A percentile compares a stretch with the other conserved stretches of the same genome.
Conservation (phyloP, 2,329 filamentous ascomycete genomes). For the Ceratocystis albifundus region DNA sequence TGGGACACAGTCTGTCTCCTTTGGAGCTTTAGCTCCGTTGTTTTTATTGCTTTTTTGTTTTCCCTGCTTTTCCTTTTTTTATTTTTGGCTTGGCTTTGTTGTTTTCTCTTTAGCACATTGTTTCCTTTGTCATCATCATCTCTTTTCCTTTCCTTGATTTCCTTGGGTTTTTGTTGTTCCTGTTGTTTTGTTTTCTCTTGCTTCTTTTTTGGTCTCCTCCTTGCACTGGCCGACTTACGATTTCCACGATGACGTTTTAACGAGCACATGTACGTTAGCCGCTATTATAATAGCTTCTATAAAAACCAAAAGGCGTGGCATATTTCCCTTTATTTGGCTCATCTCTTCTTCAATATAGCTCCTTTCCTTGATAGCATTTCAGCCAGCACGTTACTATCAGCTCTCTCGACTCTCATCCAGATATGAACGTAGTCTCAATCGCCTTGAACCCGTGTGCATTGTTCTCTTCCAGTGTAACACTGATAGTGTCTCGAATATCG, state of each 20-base stretch:
- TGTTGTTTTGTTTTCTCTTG: background rate
- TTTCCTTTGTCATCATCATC: background rate
- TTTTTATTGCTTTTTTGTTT: background rate
- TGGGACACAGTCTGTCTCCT: background rate
- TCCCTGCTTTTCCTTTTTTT: background rate
- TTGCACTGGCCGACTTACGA: background rate
- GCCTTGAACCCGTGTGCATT: background rate
- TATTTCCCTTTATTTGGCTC: background rate
- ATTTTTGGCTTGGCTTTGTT: background rate
- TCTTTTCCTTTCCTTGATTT: conserved; percentile 7
- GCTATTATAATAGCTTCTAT: conserved; percentile 10
- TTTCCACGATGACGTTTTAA: conserved; percentile 1
- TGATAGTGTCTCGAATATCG: conserved; percentile 26
- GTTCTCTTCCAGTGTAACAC: background rate
- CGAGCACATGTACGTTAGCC: background rate
- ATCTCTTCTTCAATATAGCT: background rate
- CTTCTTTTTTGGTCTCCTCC: background rate
- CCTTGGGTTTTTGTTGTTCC: background rate
- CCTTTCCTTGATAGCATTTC: background rate
- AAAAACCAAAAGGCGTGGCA: background rate
- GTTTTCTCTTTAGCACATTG: background rate
- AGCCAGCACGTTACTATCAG: background rate
- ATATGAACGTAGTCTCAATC: background rate
- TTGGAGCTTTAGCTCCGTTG: conserved; percentile 10
- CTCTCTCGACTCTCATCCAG: background rate